Percentiles rank a stretch among this genome's conserved stretches.
Evolutionary conservation across 305 asterid genomes (phyloP).

Genomic region (Fraxinus platypoda): DNA sequence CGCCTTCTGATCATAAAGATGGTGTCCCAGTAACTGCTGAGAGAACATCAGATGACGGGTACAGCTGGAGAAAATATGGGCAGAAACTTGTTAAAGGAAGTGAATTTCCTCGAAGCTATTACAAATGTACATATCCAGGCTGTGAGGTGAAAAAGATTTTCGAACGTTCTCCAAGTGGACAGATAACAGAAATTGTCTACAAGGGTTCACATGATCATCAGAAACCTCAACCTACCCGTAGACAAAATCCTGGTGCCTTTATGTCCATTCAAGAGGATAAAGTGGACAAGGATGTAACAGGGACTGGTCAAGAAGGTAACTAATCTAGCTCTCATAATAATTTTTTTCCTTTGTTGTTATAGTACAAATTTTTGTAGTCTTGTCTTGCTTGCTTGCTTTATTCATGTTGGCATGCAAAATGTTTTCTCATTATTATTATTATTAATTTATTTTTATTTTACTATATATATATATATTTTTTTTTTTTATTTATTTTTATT

Average conservation of each 20-base stretch:
- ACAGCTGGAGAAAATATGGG: conserved; percentile 98
- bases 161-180: conserved; percentile 92
- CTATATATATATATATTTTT: too few species aligned
- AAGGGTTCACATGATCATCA: conserved; percentile 97
- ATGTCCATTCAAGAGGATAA: conserved; percentile 74
- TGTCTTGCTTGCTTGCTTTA: not conserved
- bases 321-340: conserved; percentile 12
- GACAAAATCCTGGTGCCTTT: conserved; percentile 76
- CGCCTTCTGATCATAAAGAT: conserved; percentile 64
- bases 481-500: too few species aligned
- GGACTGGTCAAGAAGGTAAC: conserved; percentile 72
- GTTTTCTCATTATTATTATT: not conserved
- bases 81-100: conserved; percentile 99
- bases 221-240: conserved; percentile 84
- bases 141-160: conserved; percentile 96
- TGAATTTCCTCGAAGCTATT: conserved; percentile 95
- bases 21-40: conserved; percentile 51
- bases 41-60: conserved; percentile 94
- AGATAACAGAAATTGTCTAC: conserved; percentile 85
- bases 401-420: conserved; percentile 11
- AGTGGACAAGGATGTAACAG: conserved; percentile 46
- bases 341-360: not conserved
- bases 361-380: conserved; percentile 14
- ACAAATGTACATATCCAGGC: conserved; percentile 89
- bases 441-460: too few species aligned